Conservation (phyloP, 2,329 filamentous ascomycete genomes). For the Talaromyces piceae region DNA sequence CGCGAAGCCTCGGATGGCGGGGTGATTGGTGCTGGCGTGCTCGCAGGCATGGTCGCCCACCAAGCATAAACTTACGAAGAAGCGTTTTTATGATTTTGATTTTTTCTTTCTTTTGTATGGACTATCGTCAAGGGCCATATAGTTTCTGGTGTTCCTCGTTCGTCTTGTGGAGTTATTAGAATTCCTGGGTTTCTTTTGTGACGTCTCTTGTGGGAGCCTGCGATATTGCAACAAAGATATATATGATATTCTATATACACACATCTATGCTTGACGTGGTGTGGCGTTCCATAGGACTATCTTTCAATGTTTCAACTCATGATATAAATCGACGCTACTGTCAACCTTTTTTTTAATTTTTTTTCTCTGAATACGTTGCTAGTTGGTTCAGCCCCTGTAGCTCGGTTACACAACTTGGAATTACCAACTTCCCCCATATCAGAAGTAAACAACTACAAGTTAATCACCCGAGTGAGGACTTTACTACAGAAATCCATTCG, state of each 20-base stretch:
- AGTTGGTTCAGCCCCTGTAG: no score
- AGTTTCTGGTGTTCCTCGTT: not conserved
- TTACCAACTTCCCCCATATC: no score
- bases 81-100: not conserved
- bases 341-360: no score
- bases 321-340: no score
- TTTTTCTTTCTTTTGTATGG: no score
- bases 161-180: not conserved
- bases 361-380: no score
- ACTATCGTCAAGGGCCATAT: not conserved
- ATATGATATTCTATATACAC: not conserved
- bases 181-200: not conserved
- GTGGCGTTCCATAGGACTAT: no score
- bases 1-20: conserved; percentile 48
- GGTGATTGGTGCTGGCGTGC: conserved; percentile 49
- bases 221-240: not conserved
- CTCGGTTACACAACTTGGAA: no score
- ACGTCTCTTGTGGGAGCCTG: not conserved
- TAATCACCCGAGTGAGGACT: no score
- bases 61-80: not conserved
- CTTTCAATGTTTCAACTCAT: no score
- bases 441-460: no score
- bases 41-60: conserved; percentile 41
- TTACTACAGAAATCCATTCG: no score
- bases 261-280: not conserved